Conservation (phyloP, 352 stramenopile genomes). For the Globisporangium acanthophoron region DNA sequence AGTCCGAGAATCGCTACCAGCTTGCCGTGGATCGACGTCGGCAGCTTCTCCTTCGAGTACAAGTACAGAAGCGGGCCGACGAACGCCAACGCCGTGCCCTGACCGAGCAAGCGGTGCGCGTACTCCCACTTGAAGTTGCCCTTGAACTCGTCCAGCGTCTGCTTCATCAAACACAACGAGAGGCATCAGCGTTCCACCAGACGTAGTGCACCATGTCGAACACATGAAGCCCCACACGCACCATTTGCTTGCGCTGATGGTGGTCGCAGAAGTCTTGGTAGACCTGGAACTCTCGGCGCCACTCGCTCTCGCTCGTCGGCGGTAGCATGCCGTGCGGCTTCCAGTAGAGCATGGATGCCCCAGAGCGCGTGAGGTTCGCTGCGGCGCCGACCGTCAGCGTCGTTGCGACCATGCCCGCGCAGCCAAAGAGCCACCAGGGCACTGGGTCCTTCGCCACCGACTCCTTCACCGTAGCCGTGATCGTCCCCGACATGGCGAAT, state of each 20-base stretch:
- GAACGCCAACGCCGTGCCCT: constrained; percentile 90
- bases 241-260: constrained; percentile 84
- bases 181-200: too few relatives aligned
- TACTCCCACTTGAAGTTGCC: constrained; percentile 92
- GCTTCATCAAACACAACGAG: not conserved
- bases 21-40: constrained; percentile 36
- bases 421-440: constrained; percentile 92
- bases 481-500: constrained; percentile 10
- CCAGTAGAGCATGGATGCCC: constrained; percentile 95
- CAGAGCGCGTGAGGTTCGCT: constrained; percentile 92
- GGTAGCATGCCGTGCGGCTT: constrained; percentile 81
- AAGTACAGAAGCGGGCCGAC: constrained; percentile 90
- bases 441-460: constrained; percentile 47
- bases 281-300: constrained; percentile 89
- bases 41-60: constrained; percentile 63
- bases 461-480: constrained; percentile 14
- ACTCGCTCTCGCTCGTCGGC: constrained; percentile 86
- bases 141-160: constrained; percentile 96
- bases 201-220: too few relatives aligned
- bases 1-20: constrained; percentile 34
- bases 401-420: constrained; percentile 83
- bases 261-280: constrained; percentile 96
- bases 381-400: constrained; percentile 96
- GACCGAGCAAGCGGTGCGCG: constrained; percentile 91
- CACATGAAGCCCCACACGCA: constrained; percentile 10